Evolutionary conservation across 208 protist genomes (phyloP), one percentile per base, ranked within the genome.

Genomic region (Zelonia costaricensis): DNA sequence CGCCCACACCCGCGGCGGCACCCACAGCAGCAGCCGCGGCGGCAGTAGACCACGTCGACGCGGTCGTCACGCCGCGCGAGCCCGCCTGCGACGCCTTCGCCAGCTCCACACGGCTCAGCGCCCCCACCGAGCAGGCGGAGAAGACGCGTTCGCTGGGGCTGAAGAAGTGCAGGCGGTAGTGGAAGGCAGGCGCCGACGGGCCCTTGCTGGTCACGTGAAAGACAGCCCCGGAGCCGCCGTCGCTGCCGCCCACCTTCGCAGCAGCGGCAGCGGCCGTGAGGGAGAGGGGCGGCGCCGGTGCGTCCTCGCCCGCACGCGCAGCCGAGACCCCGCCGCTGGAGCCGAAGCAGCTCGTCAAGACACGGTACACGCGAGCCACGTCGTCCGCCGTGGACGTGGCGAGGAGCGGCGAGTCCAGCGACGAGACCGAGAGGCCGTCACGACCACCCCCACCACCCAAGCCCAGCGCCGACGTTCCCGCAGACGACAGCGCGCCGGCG

Each of bases 91-190:
- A 53, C 16, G 82, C 71, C 57, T 80, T 86, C 20, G 74, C 62
- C 3, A 74, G 65, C 74, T 93, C 87, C 49, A 93, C 87, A 1
- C 75, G 70, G 7, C 76, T 82, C 23, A 93, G 59, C 38, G 84
- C 79, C 9, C 87, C 87, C 28, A 86, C 62, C n/a, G 87, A 91
- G 23, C 79, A 83, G 15, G 87, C 74, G 8, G 87, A 84, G 51
- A 93, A 93, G 54, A 89, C 62, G 13, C 87, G 81, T 62, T 93
- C 84, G 38, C 45, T 83, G 35, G 87, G 87, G 23, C 75, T 89
- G 38, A 90, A 91, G 22, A 66, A 52, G 43, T 86, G 76, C 38
- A 91, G 45, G 38, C 87, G 81, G 18, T 78, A 83, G 39, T 76
- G 68, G 46, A 86, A 89, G 20, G 87, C 81, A 18, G 75, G 51